Evolutionary conservation across 1,139 yeast genomes (phyloP).

Genomic region (Trichomonascaceae sp.): DNA sequence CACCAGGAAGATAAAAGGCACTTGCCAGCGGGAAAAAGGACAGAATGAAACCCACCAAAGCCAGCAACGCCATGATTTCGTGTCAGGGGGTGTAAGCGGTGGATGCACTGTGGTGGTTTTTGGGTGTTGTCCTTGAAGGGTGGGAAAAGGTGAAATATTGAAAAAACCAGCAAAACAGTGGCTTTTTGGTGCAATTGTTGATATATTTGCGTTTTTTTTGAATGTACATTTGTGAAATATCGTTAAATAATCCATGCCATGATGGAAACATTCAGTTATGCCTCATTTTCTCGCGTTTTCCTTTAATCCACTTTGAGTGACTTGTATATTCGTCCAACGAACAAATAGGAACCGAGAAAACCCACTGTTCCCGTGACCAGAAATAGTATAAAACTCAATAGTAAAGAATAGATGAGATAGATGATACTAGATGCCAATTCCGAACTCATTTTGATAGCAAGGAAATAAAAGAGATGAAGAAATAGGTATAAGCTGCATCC

Average conservation of each 20-base stretch:
- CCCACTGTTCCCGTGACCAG: constrained; percentile 87
- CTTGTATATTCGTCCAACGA: constrained; percentile 73
- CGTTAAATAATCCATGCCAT: background rate
- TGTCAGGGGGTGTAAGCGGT: background rate
- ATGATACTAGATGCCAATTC: constrained; percentile 71
- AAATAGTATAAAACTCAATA: constrained; percentile 68
- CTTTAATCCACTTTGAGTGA: constrained; percentile 74
- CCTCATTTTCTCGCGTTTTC: background rate
- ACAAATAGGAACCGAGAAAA: constrained; percentile 63
- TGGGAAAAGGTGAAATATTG: background rate
- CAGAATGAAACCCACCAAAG: background rate
- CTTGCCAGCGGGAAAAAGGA: constrained; percentile 20
- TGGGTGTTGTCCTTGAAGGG: background rate
- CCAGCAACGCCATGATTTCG: constrained; percentile 7
- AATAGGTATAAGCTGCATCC: constrained; percentile 84
- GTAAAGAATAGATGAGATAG: constrained; percentile 77
- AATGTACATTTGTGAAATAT: background rate
- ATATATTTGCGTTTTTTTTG: too few species aligned
- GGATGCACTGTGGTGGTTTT: background rate
- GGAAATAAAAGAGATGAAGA: constrained; percentile 63
- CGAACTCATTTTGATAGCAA: constrained; percentile 47
- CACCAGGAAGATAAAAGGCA: constrained; percentile 90
- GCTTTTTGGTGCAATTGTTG: background rate
- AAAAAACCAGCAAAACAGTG: too few species aligned
- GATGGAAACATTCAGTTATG: background rate